phyloP scores from a whole-genome alignment of 2,329 filamentous ascomycete species.

The Penicillium sp. region DNA sequence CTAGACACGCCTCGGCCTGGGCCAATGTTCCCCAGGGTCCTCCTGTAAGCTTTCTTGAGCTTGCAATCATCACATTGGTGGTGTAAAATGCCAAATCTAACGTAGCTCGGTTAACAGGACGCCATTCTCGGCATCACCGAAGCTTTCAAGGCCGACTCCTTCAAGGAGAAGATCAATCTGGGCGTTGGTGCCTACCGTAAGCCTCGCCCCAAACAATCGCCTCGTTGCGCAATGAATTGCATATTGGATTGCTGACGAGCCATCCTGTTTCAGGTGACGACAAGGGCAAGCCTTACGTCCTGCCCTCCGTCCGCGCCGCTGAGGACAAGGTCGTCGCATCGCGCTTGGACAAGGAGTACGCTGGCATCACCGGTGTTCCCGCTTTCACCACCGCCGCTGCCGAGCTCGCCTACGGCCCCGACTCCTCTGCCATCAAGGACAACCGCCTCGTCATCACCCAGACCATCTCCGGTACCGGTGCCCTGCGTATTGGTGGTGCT shows the following conservation, averaged over 20 bases:
- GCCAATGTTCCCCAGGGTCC: slow-evolving; percentile 88
- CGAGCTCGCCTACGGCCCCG: slow-evolving; percentile 81
- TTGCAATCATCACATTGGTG: not conserved
- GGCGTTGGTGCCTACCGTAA: slow-evolving; percentile 94
- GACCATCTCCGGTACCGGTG: slow-evolving; percentile 96
- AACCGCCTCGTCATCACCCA: slow-evolving; percentile 87
- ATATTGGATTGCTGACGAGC: not conserved
- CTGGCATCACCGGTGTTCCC: slow-evolving; percentile 92
- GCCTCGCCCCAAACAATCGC: slow-evolving; percentile 11
- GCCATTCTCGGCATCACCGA: slow-evolving; percentile 71
- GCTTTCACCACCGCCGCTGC: slow-evolving; percentile 92
- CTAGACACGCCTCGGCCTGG: slow-evolving; percentile 76
- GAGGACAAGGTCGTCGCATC: slow-evolving; percentile 80
- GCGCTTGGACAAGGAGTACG: slow-evolving; percentile 93
- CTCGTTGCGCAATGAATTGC: not conserved
- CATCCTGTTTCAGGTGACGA: slow-evolving; percentile 61
- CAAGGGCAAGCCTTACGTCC: slow-evolving; percentile 95
- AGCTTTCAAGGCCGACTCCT: slow-evolving; percentile 95
- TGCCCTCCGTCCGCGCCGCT: slow-evolving; percentile 85
- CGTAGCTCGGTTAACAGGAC: slow-evolving; percentile 31
- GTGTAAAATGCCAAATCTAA: slow-evolving; percentile 22
- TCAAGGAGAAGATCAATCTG: slow-evolving; percentile 95
- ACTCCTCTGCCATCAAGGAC: slow-evolving; percentile 71
- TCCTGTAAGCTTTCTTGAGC: slow-evolving; percentile 64
- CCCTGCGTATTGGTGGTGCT: slow-evolving; percentile 87